Base-by-base conservation (phyloP, 495 filamentous ascomycete species). In the Pyrenopolyporus hunteri region DNA sequence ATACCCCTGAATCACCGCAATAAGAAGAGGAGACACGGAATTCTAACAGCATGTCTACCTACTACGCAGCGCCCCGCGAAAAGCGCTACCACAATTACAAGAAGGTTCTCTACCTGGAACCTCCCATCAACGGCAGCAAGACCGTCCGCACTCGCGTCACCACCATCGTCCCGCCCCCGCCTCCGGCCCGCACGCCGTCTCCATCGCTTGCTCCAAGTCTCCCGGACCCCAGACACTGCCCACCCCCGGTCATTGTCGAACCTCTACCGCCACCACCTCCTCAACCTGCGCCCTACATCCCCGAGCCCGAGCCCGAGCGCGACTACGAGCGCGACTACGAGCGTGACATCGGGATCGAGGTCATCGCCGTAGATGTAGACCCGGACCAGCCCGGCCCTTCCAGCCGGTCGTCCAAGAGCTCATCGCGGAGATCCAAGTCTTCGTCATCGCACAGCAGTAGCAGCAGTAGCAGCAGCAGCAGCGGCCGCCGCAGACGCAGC, bases 301-400 rank as follows among this genome's bases (percentile, higher is more conserved):
- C 66, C 4, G 64, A 63, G 8, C 49, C 53, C 0, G 47, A 52
- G 39, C 53, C 59, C 0, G 66, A 75, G 50, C 33, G 3, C 11
- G 33, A n/a, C 16, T 19, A 8, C 3, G 19, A 11, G 23, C 37
- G 6, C n/a, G 17, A 23, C 20, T 20, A 17, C 66, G 63, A 9
- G 26, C 43, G 23, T 7, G 74, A 80, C 50, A 64, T 73, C 2
- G 66, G 63, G 10, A 78, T 82, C 48, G 80, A 82, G 51, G 73
- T 82, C 36, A 80, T 83, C 45, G 74, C 74, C 54, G 80, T 83
- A n/a, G 77, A 82, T 64, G 69, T 81, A 37, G 79, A 82, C 45
- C 71, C 75, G 6, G 68, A 72, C 1, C 62, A 72, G 16, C 56
- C 58, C 8, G 61, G 46, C 39, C 67, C 53, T 10, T 48, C 59